Percentiles rank a stretch among this genome's conserved stretches.
Conservation (phyloP, 176 grass and related monocot genomes). For the Urochloa ruziziensis region DNA sequence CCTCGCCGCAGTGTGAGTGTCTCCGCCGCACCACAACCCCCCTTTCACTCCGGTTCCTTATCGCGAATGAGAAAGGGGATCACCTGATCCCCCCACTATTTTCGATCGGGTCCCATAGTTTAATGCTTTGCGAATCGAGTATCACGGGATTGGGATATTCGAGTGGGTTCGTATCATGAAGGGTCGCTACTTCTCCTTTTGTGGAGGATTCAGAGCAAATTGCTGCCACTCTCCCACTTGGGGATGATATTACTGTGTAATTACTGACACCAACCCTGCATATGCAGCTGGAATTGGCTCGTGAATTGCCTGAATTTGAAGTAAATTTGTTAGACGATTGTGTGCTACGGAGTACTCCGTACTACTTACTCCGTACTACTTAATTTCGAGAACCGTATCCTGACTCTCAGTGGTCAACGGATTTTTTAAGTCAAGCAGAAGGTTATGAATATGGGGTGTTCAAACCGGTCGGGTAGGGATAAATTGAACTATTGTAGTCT, state of each 20-base stretch:
- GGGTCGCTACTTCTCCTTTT: too few relatives aligned
- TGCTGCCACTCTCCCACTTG: not conserved
- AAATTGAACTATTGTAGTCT: too few relatives aligned
- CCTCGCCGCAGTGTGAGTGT: slow-evolving; percentile 63
- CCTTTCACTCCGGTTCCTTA: not conserved
- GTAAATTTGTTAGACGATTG: not conserved
- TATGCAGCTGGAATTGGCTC: not conserved
- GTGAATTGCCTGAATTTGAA: not conserved
- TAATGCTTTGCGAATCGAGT: not conserved
- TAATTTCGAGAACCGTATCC: not conserved
- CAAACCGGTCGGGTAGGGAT: not conserved
- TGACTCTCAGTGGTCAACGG: too few relatives aligned
- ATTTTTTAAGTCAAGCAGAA: not conserved
- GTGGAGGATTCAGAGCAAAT: not conserved
- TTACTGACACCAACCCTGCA: too few relatives aligned
- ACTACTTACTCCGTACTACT: not conserved
- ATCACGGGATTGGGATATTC: not conserved
- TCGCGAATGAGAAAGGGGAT: not conserved
- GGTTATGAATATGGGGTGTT: not conserved
- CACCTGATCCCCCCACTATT: not conserved
- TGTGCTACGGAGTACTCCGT: too few relatives aligned
- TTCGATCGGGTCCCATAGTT: not conserved
- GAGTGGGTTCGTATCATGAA: not conserved
- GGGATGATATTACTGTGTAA: not conserved
- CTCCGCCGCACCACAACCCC: not conserved